Evolutionary conservation across 305 asterid genomes (phyloP).

Genomic region (Fraxinus xanthoxyloides): DNA sequence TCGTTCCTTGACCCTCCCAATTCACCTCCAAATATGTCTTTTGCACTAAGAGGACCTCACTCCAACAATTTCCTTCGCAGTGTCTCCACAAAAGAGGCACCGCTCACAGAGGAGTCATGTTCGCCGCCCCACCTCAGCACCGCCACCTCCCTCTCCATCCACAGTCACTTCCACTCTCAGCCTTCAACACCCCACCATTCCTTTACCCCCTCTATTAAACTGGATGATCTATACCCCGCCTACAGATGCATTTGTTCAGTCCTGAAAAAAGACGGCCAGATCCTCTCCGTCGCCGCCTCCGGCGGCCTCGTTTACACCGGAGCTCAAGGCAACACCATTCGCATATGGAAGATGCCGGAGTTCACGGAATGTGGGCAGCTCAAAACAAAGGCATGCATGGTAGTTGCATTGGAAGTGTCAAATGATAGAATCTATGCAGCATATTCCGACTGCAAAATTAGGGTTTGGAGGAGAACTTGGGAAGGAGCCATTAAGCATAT

Average conservation of each 20-base stretch:
- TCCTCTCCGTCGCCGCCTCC: conserved; percentile 60
- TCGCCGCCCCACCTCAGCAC: conserved; percentile 59
- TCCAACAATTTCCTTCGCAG: conserved; percentile 51
- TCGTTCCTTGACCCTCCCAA: conserved; percentile 46
- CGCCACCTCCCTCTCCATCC: conserved; percentile 37
- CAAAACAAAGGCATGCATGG: conserved; percentile 64
- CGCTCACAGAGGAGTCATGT: conserved; percentile 32
- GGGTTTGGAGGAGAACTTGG: conserved; percentile 93
- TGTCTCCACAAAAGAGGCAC: conserved; percentile 63
- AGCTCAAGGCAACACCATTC: conserved; percentile 51
- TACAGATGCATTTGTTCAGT: conserved; percentile 82
- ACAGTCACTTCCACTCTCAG: conserved; percentile 32
- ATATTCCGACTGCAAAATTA: conserved; percentile 64
- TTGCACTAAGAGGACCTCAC: conserved; percentile 45
- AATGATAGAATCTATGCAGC: conserved; percentile 83
- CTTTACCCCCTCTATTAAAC: conserved; percentile 32
- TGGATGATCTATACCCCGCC: conserved; percentile 34
- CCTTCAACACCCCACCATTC: conserved; percentile 62
- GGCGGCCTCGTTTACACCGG: conserved; percentile 76
- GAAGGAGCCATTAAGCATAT: conserved; percentile 72
- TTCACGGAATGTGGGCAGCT: conserved; percentile 84
- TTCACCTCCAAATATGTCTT: conserved; percentile 34
- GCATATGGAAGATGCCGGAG: conserved; percentile 93
- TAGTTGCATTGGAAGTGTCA: conserved; percentile 58
- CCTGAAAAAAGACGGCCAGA: conserved; percentile 86